Base-by-base conservation (phyloP, 2,329 filamentous ascomycete genomes). In the Tolypocladium paradoxum region DNA sequence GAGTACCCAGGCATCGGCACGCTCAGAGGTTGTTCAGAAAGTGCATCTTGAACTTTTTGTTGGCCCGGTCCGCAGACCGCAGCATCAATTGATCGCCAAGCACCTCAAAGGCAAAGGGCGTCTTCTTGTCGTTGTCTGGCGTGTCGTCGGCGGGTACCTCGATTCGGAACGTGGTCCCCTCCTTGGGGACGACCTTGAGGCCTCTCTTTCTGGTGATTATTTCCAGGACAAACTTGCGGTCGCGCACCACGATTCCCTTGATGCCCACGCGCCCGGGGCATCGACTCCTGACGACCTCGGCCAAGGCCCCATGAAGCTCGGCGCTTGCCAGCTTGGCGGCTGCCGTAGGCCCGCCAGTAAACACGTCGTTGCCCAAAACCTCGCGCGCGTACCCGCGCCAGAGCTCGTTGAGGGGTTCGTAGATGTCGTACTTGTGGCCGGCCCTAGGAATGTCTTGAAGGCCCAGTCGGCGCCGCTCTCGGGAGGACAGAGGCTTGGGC, bases 381-480 rank as follows among this genome's bases (percentile, higher is more conserved):
- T 96, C 91, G 52, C 84, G 81, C 63, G 93, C 87, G 69, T 99
- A 99, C 3, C 81, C 84, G 37, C 84, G 70, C 93, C 93, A 99
- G 57, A 99, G 74, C 18, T 70, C 69, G 66, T 95, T 82, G 59
- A 99, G 71, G 0, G 87, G 86, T 60, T 83, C 79, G 67, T 93
- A 97, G 34, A 92, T 78, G 5, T 76, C 76, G 64, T 95, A 95
- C 38, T 62, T 67, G 35, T 71, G 69, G 53, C 85, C 81, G 36
- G 78, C 72, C 55, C 81, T 81, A 0, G 87, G 85, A 6, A 96
- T 78, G 12, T 88, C 81, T 70, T 95, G 85, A 18, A 96, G 75
- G 12, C 83, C 81, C 0, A 90, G 76, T 5, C 73, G 73, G 16
- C 90, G 84, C 60, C 91, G 90, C 64, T 93, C 81, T 24, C 85